Conservation (phyloP, 352 stramenopile genomes). For the Globisporangium mamillatum region DNA sequence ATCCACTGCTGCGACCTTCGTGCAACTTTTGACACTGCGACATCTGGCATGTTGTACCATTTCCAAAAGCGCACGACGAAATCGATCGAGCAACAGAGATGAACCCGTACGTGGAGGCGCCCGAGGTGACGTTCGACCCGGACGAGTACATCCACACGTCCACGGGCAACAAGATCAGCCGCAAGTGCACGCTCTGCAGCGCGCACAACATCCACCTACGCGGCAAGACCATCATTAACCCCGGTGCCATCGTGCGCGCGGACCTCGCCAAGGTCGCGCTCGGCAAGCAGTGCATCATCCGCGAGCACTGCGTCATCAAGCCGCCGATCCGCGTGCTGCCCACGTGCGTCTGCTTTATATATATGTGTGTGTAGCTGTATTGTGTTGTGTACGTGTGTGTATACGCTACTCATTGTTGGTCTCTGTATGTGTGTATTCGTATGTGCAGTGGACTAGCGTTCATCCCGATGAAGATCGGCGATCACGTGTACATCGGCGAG, state of each 20-base stretch:
- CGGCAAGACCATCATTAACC: constrained; percentile 77
- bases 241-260: constrained; percentile 67
- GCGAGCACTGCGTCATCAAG: constrained; percentile 67
- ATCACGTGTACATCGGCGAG: constrained; percentile 80
- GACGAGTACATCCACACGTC: constrained; percentile 68
- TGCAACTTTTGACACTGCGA: no score
- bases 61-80: no score
- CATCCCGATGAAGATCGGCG: constrained; percentile 80
- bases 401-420: background rate
- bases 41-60: no score
- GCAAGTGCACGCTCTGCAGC: constrained; percentile 55
- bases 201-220: constrained; percentile 75
- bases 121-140: constrained; percentile 46
- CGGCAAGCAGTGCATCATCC: constrained; percentile 78
- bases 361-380: background rate
- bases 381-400: background rate
- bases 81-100: constrained; percentile 21
- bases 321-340: constrained; percentile 58
- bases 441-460: constrained; percentile 62
- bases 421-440: background rate
- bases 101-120: constrained; percentile 57
- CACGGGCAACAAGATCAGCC: constrained; percentile 72
- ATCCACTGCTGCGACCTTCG: no score
- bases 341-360: constrained; percentile 33
- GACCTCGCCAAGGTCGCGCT: constrained; percentile 84